phyloP scores from a whole-genome alignment of 2,329 filamentous ascomycete species.

The Sclerotinia sclerotiorum region DNA sequence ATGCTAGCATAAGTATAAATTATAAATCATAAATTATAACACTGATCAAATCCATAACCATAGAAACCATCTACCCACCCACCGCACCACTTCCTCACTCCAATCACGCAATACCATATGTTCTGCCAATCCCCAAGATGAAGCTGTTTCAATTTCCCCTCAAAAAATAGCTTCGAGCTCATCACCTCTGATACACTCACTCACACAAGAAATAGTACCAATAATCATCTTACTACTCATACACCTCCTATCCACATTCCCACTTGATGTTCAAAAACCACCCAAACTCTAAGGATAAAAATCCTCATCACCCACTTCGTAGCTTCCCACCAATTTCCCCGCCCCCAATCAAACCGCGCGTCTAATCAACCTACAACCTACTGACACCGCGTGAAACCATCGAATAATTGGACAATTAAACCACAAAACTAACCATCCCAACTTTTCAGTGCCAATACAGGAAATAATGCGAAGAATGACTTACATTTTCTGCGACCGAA shows the following conservation, averaged over 20 bases:
- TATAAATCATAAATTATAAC: too few relatives aligned
- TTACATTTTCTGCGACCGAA: conserved; percentile 28
- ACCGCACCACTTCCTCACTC: conserved; percentile 32
- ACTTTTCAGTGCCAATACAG: conserved; percentile 37
- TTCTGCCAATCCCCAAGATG: too few relatives aligned
- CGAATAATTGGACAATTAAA: neutral
- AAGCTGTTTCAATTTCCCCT: too few relatives aligned
- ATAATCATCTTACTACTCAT: conserved; percentile 19
- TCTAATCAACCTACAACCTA: conserved; percentile 26
- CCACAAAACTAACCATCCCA: conserved; percentile 34
- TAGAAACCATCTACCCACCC: neutral
- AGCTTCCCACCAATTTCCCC: conserved; percentile 27
- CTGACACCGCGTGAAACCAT: conserved; percentile 21
- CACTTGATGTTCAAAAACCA: neutral
- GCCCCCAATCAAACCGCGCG: neutral
- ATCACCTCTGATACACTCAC: conserved; percentile 14
- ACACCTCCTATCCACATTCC: conserved; percentile 7
- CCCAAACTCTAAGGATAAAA: neutral
- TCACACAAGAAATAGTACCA: conserved; percentile 12
- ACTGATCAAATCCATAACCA: neutral
- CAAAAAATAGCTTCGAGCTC: conserved; percentile 30
- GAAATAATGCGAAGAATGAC: conserved; percentile 29
- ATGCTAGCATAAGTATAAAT: too few relatives aligned
- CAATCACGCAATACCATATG: too few relatives aligned
- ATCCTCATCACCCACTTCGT: conserved; percentile 13